These are phyloP conservation scores for Talaromyces sp. DNA, from an alignment of 2,329 filamentous ascomycete genomes.

Conservation along the genomic window DNA sequence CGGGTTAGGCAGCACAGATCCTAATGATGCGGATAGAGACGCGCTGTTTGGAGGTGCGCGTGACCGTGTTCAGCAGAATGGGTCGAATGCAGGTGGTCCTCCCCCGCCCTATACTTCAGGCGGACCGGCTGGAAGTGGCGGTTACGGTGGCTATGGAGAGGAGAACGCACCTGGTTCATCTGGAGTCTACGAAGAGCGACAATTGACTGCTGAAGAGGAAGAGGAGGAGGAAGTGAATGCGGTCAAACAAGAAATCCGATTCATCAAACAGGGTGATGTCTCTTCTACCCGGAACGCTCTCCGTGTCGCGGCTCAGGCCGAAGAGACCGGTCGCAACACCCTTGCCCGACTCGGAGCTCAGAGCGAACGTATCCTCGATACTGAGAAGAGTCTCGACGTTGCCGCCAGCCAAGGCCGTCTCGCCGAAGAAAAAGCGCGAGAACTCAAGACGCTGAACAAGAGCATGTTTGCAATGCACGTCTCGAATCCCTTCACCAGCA, in stretches of 20 bases:
- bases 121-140: constrained; percentile 23
- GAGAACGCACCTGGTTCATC: constrained; percentile 27
- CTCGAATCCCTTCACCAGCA: constrained; percentile 71
- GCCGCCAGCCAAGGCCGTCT: constrained; percentile 71
- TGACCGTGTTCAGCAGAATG: constrained; percentile 48
- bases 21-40: constrained; percentile 54
- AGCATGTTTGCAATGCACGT: constrained; percentile 89
- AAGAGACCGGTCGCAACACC: constrained; percentile 69
- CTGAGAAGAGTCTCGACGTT: constrained; percentile 77
- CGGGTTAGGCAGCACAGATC: constrained; percentile 50
- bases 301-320: constrained; percentile 63
- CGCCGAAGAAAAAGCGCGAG: constrained; percentile 74
- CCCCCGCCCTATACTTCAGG: constrained; percentile 35
- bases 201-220: constrained; percentile 78
- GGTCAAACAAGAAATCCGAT: constrained; percentile 70
- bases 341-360: constrained; percentile 72
- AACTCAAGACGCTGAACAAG: constrained; percentile 79
- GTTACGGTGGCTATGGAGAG: constrained; percentile 23
- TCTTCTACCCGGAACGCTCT: constrained; percentile 68
- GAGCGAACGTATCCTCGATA: constrained; percentile 76
- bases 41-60: constrained; percentile 58
- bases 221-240: constrained; percentile 69
- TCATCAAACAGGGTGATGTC: constrained; percentile 74
- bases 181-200: constrained; percentile 61
- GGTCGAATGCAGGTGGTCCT: constrained; percentile 34